Evolutionary conservation across 805 yeast species (phyloP).

Genomic region (Wickerhamomyces bisporus): DNA sequence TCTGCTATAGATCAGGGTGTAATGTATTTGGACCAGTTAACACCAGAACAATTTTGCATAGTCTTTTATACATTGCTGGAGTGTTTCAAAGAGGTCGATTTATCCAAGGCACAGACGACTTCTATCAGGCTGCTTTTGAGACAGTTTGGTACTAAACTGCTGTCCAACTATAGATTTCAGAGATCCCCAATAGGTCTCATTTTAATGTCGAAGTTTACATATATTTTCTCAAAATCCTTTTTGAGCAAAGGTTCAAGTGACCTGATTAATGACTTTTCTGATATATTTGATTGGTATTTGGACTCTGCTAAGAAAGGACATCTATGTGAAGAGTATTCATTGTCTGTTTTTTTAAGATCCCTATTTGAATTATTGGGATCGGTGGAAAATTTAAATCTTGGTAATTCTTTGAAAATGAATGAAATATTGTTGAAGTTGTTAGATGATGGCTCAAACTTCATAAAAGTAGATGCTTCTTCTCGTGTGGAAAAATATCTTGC

Average conservation of each 20-base stretch:
- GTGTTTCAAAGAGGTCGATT: conserved; percentile 3
- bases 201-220: conserved; percentile 29
- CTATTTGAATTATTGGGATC: conserved; percentile 26
- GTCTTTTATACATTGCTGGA: conserved; percentile 11
- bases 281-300: conserved; percentile 42
- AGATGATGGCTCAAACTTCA: conserved; percentile 9
- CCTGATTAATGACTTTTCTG: conserved; percentile 38
- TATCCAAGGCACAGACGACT: conserved; percentile 2
- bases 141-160: conserved; percentile 14
- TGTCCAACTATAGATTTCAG: conserved; percentile 29
- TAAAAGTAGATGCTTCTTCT: conserved; percentile 2
- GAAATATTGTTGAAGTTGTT: conserved; percentile 2
- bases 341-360: conserved; percentile 28
- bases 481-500: background rate
- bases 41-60: conserved; percentile 6
- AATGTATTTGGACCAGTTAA: conserved; percentile 7
- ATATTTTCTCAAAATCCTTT: conserved; percentile 26
- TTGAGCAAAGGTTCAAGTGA: conserved; percentile 15
- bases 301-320: conserved; percentile 35
- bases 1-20: conserved; percentile 12
- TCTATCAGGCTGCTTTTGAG: conserved; percentile 9
- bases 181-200: conserved; percentile 35
- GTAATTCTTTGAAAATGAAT: background rate
- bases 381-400: conserved; percentile 16
- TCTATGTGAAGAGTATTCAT: conserved; percentile 34